Conservation (phyloP, 495 filamentous ascomycete genomes). For the Penicillium egyptiacum region DNA sequence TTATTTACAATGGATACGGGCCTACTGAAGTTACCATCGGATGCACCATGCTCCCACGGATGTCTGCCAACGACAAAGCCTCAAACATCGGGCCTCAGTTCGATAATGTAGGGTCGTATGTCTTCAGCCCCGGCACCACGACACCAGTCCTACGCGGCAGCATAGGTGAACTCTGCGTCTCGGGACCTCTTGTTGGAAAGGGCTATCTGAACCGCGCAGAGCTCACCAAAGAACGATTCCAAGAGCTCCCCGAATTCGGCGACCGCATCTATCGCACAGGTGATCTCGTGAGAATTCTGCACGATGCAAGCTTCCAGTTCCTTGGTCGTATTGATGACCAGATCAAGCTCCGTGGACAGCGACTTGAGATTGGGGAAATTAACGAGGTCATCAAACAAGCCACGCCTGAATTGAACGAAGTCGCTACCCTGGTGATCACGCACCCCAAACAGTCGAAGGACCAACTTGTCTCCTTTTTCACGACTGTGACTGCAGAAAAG, state of each 20-base stretch:
- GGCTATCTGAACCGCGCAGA: constrained; percentile 81
- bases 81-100: constrained; percentile 87
- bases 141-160: constrained; percentile 71
- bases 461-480: constrained; percentile 46
- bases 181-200: constrained; percentile 80
- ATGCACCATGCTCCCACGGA: constrained; percentile 67
- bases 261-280: constrained; percentile 51
- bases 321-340: constrained; percentile 75
- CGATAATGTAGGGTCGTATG: constrained; percentile 76
- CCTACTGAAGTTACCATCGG: constrained; percentile 92
- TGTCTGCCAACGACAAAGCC: constrained; percentile 67
- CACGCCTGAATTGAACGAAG: constrained; percentile 33
- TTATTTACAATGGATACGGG: constrained; percentile 60
- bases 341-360: constrained; percentile 75
- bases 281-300: constrained; percentile 48
- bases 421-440: constrained; percentile 44
- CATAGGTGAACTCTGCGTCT: constrained; percentile 84
- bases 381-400: constrained; percentile 50
- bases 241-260: constrained; percentile 32
- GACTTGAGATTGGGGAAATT: constrained; percentile 77
- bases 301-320: constrained; percentile 57
- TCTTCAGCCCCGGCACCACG: constrained; percentile 69
- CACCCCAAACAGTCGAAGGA: constrained; percentile 44
- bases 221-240: constrained; percentile 42
- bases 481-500: constrained; percentile 14